Conservation (phyloP, 2,329 filamentous ascomycete species). For the Chaetomiaceae sp. region DNA sequence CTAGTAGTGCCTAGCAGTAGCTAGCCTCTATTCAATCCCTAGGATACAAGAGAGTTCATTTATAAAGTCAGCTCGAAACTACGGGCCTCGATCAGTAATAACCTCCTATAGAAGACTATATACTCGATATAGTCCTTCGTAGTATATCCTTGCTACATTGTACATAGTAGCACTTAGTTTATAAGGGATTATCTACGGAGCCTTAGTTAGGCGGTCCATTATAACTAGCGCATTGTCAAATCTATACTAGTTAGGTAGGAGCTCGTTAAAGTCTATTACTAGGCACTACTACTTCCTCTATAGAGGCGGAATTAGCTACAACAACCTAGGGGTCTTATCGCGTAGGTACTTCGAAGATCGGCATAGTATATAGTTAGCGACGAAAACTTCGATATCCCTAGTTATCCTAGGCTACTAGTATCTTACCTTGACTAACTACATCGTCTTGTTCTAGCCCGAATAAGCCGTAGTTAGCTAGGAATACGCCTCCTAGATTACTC, state of each 20-base stretch:
- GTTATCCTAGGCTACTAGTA: too few species aligned
- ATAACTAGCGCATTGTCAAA: slow-evolving; percentile 3
- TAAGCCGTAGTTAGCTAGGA: too few species aligned
- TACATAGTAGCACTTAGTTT: neutral
- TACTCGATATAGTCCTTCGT: neutral
- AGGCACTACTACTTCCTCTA: neutral
- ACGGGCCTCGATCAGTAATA: too few species aligned
- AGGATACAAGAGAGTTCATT: neutral
- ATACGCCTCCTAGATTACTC: too few species aligned
- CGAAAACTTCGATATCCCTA: neutral
- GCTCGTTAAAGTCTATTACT: slow-evolving; percentile 4
- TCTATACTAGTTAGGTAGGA: neutral
- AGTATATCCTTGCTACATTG: neutral
- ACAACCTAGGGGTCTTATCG: neutral
- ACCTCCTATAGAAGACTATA: neutral
- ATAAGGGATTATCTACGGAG: neutral
- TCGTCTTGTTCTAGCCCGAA: too few species aligned
- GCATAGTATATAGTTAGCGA: neutral
- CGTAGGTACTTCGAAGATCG: neutral
- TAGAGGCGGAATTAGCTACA: neutral
- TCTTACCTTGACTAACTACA: too few species aligned
- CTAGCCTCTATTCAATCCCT: neutral
- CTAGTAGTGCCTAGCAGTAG: neutral
- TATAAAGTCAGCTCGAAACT: too few species aligned
- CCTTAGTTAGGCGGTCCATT: slow-evolving; percentile 1